Evolutionary conservation across 2,329 filamentous ascomycete genomes (phyloP), one percentile per base, ranked within the genome.

Genomic region (Trichoderma sp.): DNA sequence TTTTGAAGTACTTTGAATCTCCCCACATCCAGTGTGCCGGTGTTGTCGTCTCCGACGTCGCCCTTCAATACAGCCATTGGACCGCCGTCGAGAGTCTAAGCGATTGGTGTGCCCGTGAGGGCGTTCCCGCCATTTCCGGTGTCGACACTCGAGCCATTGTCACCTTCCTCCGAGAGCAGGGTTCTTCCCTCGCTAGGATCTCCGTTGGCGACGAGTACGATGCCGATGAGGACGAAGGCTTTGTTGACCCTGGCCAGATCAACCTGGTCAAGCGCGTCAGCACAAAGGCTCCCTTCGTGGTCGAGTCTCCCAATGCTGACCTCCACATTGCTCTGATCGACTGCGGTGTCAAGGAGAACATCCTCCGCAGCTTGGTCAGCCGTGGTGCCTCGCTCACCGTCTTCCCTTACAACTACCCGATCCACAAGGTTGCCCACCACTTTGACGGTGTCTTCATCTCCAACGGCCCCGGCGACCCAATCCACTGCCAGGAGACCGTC

Each of bases 281-380:
- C 86, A 99, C 96, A 82, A 99, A 99, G 86, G 92, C 94, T 72
- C 96, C 96, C 53, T 99, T 98, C 85, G 93, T 98, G 76, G 92
- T 98, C 73, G 91, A 92, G 80, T 94, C 94, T 63, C 88, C 90
- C 37, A 88, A 91, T 74, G 93, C 95, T 72, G 89, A 91, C 77
- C 91, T 93, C 80, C 96, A 99, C 83, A 89, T 99, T 75, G 96
- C 95, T 70, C 87, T 99, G 74, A 91, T 99, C 79, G 96, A 99
- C 83, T 99, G 96, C 78, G 96, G 96, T 85, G 96, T 98, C 75
- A 99, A 99, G 88, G 96, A 99, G 88, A 99, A 99, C 85, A 99
- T 99, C 76, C 90, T 99, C 70, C 93, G 96, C 77, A 96, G 92
- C 80, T 86, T 99, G 71, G 94, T 98, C 77, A 91, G 88, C 82